phyloP scores from a whole-genome alignment of 371 early-diverging fungal species.

The Coemansia sp. region DNA sequence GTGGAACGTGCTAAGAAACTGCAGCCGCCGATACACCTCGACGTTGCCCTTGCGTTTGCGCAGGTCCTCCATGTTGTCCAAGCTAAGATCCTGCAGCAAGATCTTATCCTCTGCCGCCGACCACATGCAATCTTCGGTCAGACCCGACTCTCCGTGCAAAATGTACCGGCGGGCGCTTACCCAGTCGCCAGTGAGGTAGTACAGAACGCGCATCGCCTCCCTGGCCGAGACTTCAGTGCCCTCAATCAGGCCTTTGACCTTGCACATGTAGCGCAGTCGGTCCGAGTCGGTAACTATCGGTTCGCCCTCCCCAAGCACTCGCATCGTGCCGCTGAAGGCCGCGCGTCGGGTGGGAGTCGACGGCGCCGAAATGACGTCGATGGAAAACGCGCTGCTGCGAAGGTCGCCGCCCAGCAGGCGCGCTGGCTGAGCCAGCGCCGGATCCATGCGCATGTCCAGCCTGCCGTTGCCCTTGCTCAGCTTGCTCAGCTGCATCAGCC shows the following conservation, averaged over 20 bases:
- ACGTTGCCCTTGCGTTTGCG: conserved; percentile 39
- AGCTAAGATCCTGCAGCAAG: conserved; percentile 17
- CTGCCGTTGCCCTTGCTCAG: conserved; percentile 8
- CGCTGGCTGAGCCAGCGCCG: conserved; percentile 3
- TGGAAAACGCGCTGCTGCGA: conserved; percentile 4
- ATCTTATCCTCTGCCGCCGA: conserved; percentile 28
- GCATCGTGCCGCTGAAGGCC: conserved; percentile 43
- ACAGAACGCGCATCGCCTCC: conserved; percentile 36
- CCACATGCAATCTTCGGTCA: conserved; percentile 26
- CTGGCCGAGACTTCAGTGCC: conserved; percentile 29
- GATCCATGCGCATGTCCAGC: not conserved
- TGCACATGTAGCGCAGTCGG: conserved; percentile 36
- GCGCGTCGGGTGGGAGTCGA: conserved; percentile 39
- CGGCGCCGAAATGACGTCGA: conserved; percentile 10
- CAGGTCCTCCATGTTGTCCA: conserved; percentile 26
- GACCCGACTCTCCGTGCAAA: conserved; percentile 10
- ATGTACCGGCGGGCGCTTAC: conserved; percentile 37
- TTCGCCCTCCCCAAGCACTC: conserved; percentile 39
- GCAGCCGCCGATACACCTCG: conserved; percentile 46
- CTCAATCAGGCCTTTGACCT: conserved; percentile 39
- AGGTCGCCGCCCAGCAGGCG: conserved; percentile 5
- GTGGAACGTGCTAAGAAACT: conserved; percentile 48
- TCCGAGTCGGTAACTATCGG: conserved; percentile 32
- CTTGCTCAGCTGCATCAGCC: conserved; percentile 29
- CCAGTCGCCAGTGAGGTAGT: conserved; percentile 46